Percentiles rank a stretch among this genome's conserved stretches.
phyloP scores from a whole-genome alignment of 306 rosid species.

The Delonix regia region DNA sequence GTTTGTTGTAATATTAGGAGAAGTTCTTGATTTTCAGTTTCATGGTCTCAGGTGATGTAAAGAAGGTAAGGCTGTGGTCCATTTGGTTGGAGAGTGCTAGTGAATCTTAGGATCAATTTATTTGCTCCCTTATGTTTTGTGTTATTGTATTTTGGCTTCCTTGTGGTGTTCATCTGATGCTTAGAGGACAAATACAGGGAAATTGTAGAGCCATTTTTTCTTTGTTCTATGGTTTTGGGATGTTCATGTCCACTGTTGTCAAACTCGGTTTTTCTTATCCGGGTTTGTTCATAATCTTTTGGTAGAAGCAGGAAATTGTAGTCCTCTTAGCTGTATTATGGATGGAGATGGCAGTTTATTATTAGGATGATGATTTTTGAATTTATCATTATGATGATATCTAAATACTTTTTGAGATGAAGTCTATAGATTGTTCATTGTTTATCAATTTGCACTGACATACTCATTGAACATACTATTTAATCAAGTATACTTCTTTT shows the following conservation, averaged over 20 bases:
- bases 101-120: not conserved
- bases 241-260: not conserved
- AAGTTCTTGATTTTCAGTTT: not conserved
- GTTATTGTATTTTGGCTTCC: not conserved
- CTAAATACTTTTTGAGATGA: not conserved
- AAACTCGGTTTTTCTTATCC: slow-evolving; percentile 23
- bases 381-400: not conserved
- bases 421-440: not conserved
- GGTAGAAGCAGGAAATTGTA: slow-evolving; percentile 8
- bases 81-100: not conserved
- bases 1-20: not conserved
- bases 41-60: not conserved
- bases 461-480: slow-evolving; percentile 11
- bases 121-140: not conserved
- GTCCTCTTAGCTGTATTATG: slow-evolving; percentile 4
- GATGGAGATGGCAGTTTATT: slow-evolving; percentile 17
- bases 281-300: not conserved
- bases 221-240: not conserved
- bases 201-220: not conserved
- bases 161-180: not conserved
- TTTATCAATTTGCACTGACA: not conserved
- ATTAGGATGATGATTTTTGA: not conserved
- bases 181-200: not conserved
- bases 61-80: not conserved
- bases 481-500: slow-evolving; percentile 25